These are phyloP conservation scores for Kwoniella bestiolae DNA, from an alignment of 768 basidiomycete species.

Conservation along the genomic window DNA sequence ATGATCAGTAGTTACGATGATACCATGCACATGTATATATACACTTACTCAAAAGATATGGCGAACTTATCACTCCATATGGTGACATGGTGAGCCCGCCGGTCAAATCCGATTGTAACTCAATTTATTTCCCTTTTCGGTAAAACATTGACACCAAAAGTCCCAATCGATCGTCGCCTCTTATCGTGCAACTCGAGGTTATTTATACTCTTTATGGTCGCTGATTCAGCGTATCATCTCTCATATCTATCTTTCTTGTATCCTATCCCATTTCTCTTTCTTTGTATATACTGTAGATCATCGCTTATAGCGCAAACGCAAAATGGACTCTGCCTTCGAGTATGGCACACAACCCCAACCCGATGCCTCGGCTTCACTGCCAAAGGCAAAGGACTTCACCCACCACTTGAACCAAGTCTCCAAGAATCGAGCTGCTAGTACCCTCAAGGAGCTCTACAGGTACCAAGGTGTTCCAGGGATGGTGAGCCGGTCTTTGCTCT, in stretches of 20 bases:
- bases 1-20: too few species aligned
- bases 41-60: too few species aligned
- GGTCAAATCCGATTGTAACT: neutral
- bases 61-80: constrained; percentile 9
- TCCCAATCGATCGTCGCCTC: neutral
- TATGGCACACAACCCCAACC: constrained; percentile 18
- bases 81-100: too few species aligned
- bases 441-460: constrained; percentile 71
- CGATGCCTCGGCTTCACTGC: constrained; percentile 24
- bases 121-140: neutral
- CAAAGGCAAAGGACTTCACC: constrained; percentile 66
- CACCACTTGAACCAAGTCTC: constrained; percentile 71
- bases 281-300: constrained; percentile 1
- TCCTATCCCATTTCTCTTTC: constrained; percentile 2
- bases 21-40: constrained; percentile 20
- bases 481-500: constrained; percentile 13
- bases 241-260: neutral
- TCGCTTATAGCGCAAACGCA: constrained; percentile 1
- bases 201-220: neutral
- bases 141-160: neutral
- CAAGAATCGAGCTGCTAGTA: constrained; percentile 62
- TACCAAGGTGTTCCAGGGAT: constrained; percentile 64
- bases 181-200: neutral
- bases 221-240: constrained; percentile 5
- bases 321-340: constrained; percentile 51